Base-by-base conservation (phyloP, 1,139 yeast species). In the Starmera stellimalicola region DNA sequence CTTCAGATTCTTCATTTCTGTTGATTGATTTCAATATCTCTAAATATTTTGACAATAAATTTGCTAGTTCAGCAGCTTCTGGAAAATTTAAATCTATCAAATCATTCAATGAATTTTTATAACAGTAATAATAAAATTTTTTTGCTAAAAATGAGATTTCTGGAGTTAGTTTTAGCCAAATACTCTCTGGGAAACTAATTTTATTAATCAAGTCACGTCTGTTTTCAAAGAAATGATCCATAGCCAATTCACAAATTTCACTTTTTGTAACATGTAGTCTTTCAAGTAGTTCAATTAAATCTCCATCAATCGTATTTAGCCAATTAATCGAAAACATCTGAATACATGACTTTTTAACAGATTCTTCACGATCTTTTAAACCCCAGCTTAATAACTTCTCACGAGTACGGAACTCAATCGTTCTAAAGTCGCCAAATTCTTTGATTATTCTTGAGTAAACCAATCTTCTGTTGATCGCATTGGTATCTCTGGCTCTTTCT, bases 401-500 rank as follows among this genome's bases (percentile, higher is more conserved):
- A 33, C 95, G 62, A 33, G 72, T 64, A n/a, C 63, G 63, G 30
- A 71, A 61, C 33, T 73, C 74, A 6, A 91, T 60, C 7, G 67
- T 63, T 33, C 77, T 62, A 51, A 82, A 78, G 40, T 74, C 82
- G 6, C 83, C 83, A 45, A 84, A 61, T 26, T 77, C 79, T 38
- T 76, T 77, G 36, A 85, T 58, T 2, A 82, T 65, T 37, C 83
- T 68, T 1, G 91, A 66, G 55, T 72, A 91, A 0, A 88, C 77
- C 18, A 78, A 57, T 44, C 87, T 65, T 52, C 98, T 65, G 51
- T 82, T 85, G 14, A 74, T 64, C 1, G 78, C 61, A 49, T 82
- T 83, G 2, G 65, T 63, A 55, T 91, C 98, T 38, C 94, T 69
- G 0, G 94, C 94, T 41, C 97, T 67, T 48, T 82, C 94, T 31